phyloP scores from a whole-genome alignment of 1,284 basidiomycete species.

The Sporisorium exsertum region DNA sequence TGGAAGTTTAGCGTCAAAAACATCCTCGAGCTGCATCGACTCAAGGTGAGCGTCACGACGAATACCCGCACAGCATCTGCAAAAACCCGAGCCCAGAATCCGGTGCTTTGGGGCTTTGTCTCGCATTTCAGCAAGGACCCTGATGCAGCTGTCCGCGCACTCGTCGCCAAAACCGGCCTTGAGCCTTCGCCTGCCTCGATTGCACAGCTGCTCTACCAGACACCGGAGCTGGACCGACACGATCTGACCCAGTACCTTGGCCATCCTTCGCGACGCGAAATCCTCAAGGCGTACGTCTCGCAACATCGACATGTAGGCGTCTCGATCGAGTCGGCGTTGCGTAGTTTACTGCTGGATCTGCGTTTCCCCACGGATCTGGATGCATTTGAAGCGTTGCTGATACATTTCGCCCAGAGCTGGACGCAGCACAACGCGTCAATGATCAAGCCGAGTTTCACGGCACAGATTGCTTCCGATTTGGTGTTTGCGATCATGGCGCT shows the following conservation, averaged over 20 bases:
- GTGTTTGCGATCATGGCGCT: constrained; percentile 87
- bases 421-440: constrained; percentile 79
- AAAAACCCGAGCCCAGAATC: constrained; percentile 44
- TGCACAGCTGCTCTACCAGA: constrained; percentile 85
- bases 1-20: constrained; percentile 62
- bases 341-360: constrained; percentile 82
- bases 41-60: constrained; percentile 45
- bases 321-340: constrained; percentile 86
- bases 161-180: constrained; percentile 58
- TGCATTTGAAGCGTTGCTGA: constrained; percentile 77
- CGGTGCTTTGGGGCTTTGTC: constrained; percentile 74
- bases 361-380: constrained; percentile 79
- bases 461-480: constrained; percentile 73
- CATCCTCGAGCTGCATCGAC: constrained; percentile 52
- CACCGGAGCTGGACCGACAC: constrained; percentile 84
- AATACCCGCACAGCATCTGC: constrained; percentile 34
- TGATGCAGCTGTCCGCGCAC: constrained; percentile 60
- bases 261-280: constrained; percentile 76
- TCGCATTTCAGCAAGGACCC: constrained; percentile 75
- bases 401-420: constrained; percentile 86
- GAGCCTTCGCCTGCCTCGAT: constrained; percentile 72
- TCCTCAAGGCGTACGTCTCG: constrained; percentile 85
- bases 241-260: constrained; percentile 85
- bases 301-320: constrained; percentile 85
- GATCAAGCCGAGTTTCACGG: constrained; percentile 54